These are phyloP conservation scores for Diplodia seriata DNA, from an alignment of 2,329 filamentous ascomycete species.

Conservation along the genomic window DNA sequence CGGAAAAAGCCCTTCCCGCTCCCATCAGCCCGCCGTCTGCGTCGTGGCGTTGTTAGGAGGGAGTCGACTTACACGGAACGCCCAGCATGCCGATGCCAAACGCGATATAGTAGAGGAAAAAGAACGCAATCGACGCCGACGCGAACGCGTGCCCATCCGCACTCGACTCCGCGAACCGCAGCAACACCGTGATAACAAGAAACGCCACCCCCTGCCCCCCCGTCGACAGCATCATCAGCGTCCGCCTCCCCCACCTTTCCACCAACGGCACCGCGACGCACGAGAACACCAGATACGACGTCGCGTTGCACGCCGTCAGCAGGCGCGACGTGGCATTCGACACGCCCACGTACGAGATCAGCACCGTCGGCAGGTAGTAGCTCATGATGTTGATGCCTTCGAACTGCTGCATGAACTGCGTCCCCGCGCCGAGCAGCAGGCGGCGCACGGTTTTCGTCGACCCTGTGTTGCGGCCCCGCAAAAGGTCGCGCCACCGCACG, in stretches of 20 bases:
- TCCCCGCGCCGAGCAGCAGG: conserved; percentile 61
- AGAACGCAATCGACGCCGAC: conserved; percentile 56
- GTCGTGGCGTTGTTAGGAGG: background rate
- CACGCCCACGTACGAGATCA: conserved; percentile 64
- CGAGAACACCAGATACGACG: conserved; percentile 59
- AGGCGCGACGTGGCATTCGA: conserved; percentile 59
- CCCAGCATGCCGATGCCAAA: conserved; percentile 60
- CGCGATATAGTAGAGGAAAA: conserved; percentile 63
- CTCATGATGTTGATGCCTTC: conserved; percentile 47
- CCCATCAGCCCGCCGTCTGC: conserved; percentile 23
- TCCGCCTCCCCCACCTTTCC: conserved; percentile 62
- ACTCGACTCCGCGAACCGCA: conserved; percentile 50
- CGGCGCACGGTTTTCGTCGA: conserved; percentile 56
- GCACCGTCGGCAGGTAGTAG: conserved; percentile 65
- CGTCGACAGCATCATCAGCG: conserved; percentile 65
- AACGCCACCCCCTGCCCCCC: conserved; percentile 61
- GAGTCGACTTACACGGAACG: conserved; percentile 47
- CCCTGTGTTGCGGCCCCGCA: conserved; percentile 54
- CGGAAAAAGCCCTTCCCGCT: conserved; percentile 47
- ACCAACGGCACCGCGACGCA: conserved; percentile 56
- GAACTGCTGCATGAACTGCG: conserved; percentile 61
- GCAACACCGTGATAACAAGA: conserved; percentile 58
- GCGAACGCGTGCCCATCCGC: conserved; percentile 40
- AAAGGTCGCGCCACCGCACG: conserved; percentile 58
- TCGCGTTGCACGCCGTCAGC: conserved; percentile 62